Conservation (phyloP, 768 basidiomycete species). For the Leccinum uliginosum region DNA sequence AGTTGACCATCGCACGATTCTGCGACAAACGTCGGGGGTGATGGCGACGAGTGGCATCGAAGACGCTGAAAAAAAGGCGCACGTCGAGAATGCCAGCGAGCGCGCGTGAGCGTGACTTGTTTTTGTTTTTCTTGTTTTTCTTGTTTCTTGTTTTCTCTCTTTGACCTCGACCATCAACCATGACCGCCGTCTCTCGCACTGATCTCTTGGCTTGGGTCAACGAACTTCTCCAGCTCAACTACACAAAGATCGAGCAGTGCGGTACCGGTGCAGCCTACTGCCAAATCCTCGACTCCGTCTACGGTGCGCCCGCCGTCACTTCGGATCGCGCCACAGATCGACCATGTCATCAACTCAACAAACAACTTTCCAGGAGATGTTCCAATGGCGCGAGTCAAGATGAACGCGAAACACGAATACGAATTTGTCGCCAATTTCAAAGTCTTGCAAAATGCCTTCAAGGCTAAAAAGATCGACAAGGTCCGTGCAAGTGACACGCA, state of each 20-base stretch:
- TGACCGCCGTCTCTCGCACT: conserved; percentile 69
- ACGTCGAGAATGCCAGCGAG: not conserved
- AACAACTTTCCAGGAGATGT: conserved; percentile 61
- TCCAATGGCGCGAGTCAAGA: conserved; percentile 90
- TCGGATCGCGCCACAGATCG: conserved; percentile 18
- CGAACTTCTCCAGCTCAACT: conserved; percentile 84
- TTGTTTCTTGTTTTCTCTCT: conserved; percentile 3
- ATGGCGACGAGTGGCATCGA: conserved; percentile 23
- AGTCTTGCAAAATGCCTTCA: conserved; percentile 90
- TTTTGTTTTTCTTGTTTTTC: not conserved
- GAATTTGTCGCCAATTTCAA: conserved; percentile 96
- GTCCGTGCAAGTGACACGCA: conserved; percentile 35
- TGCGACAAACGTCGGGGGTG: conserved; percentile 40
- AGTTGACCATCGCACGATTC: conserved; percentile 36
- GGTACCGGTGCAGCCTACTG: conserved; percentile 91
- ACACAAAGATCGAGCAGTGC: conserved; percentile 91
- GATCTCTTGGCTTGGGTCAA: conserved; percentile 94
- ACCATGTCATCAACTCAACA: conserved; percentile 8
- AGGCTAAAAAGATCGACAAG: conserved; percentile 92
- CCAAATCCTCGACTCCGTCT: conserved; percentile 93
- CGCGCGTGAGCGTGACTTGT: not conserved
- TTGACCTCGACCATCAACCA: conserved; percentile 20
- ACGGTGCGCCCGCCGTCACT: conserved; percentile 53
- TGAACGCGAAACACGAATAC: conserved; percentile 94
- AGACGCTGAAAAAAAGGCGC: not conserved